Conservation (phyloP, 768 basidiomycete species). For the Tephrocybe sp. region DNA sequence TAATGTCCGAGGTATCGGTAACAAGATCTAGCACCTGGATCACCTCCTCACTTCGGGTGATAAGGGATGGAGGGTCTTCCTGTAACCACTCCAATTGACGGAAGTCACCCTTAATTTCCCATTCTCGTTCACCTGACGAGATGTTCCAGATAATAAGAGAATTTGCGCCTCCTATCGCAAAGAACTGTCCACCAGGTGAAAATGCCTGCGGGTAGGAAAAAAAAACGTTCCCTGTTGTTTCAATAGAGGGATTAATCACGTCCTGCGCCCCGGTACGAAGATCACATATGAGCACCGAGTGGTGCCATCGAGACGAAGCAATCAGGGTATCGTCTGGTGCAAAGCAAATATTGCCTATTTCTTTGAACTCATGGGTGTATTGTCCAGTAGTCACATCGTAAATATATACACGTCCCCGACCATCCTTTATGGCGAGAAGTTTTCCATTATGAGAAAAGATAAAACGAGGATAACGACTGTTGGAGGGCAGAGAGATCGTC, state of each 20-base stretch:
- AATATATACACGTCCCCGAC: neutral
- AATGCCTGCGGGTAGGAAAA: neutral
- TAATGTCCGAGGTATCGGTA: neutral
- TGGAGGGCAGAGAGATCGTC: neutral
- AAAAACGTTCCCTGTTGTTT: no score
- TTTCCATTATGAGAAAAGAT: neutral
- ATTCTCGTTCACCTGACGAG: neutral
- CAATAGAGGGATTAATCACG: neutral
- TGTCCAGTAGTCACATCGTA: neutral
- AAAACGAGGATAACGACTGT: neutral
- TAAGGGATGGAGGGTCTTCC: neutral
- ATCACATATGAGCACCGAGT: neutral
- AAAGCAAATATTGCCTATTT: neutral
- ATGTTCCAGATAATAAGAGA: neutral
- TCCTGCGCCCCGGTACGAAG: neutral
- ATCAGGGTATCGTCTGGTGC: neutral
- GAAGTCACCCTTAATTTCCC: neutral
- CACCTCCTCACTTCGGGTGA: neutral
- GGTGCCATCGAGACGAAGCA: neutral
- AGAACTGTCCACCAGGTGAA: neutral
- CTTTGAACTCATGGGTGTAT: neutral
- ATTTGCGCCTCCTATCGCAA: neutral
- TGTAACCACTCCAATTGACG: neutral
- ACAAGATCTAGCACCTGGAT: neutral
- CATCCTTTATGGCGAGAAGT: neutral